Percentiles rank a stretch among this genome's conserved stretches.
Conservation (phyloP, 2,329 filamentous ascomycete genomes). For the Cadophora malorum region DNA sequence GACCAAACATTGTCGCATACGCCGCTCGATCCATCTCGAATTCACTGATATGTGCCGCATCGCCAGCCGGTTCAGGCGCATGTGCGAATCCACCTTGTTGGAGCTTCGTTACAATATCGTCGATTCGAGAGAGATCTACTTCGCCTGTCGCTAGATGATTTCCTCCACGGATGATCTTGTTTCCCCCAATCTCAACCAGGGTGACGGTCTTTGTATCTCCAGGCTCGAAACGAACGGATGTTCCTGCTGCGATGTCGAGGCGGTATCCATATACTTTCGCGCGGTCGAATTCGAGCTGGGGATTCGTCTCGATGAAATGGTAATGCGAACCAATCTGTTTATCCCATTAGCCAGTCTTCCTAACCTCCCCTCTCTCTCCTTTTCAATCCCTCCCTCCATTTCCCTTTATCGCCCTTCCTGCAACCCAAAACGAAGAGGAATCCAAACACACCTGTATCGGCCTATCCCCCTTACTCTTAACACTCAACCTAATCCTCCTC, state of each 20-base stretch:
- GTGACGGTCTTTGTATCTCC: conserved; percentile 91
- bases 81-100: conserved; percentile 81
- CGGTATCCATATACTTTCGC: conserved; percentile 81
- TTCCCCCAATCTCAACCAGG: conserved; percentile 85
- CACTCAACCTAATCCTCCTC: conserved; percentile 73
- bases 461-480: conserved; percentile 86
- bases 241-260: conserved; percentile 89
- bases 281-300: conserved; percentile 87
- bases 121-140: conserved; percentile 67
- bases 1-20: conserved; percentile 90
- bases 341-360: conserved; percentile 21
- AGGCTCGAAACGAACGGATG: conserved; percentile 91
- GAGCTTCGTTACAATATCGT: conserved; percentile 71
- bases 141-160: conserved; percentile 78
- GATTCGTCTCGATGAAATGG: conserved; percentile 95
- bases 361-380: neutral
- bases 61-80: conserved; percentile 65
- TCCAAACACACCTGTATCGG: conserved; percentile 75
- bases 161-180: conserved; percentile 81
- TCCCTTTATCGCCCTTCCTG: neutral
- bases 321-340: conserved; percentile 83
- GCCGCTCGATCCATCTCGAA: conserved; percentile 77
- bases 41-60: conserved; percentile 61
- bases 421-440: neutral
- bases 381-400: no score